A percentile compares a stretch with the other conserved stretches of the same genome.
phyloP scores from a whole-genome alignment of 2,329 filamentous ascomycete species.

The Paraphoma chrysanthemicola region DNA sequence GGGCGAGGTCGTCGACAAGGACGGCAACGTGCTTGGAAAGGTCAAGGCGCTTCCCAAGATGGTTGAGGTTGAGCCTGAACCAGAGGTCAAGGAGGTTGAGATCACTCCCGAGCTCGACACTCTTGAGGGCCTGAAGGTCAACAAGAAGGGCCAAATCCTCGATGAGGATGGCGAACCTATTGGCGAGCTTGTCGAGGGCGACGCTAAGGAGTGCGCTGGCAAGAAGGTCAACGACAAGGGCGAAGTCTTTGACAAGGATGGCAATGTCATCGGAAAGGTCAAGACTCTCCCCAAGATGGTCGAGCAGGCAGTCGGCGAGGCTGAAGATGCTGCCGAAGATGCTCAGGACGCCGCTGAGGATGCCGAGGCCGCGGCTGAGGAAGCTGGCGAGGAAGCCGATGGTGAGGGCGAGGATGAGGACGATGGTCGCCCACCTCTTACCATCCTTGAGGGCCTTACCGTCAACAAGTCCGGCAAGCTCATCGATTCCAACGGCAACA shows the following conservation, averaged over 20 bases:
- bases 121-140: slow-evolving; percentile 63
- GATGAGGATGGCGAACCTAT: slow-evolving; percentile 62
- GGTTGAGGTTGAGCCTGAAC: slow-evolving; percentile 21
- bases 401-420: slow-evolving; percentile 42
- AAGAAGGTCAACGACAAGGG: slow-evolving; percentile 71
- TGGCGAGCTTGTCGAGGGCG: slow-evolving; percentile 62
- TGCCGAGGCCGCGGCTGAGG: slow-evolving; percentile 24
- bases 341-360: slow-evolving; percentile 37
- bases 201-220: slow-evolving; percentile 67
- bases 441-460: slow-evolving; percentile 56
- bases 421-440: slow-evolving; percentile 54
- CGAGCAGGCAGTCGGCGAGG: slow-evolving; percentile 43
- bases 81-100: slow-evolving; percentile 51
- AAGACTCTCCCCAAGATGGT: slow-evolving; percentile 58
- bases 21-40: slow-evolving; percentile 68
- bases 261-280: slow-evolving; percentile 68
- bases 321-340: slow-evolving; percentile 34
- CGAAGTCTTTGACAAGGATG: slow-evolving; percentile 69
- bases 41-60: slow-evolving; percentile 61
- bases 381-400: slow-evolving; percentile 40
- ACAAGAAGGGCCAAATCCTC: slow-evolving; percentile 63
- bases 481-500: slow-evolving; percentile 53
- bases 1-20: slow-evolving; percentile 69
- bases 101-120: slow-evolving; percentile 55
- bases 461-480: slow-evolving; percentile 61